Evolutionary conservation across 1,139 yeast species (phyloP).

Genomic region (Sugiyamaella neomexicana): DNA sequence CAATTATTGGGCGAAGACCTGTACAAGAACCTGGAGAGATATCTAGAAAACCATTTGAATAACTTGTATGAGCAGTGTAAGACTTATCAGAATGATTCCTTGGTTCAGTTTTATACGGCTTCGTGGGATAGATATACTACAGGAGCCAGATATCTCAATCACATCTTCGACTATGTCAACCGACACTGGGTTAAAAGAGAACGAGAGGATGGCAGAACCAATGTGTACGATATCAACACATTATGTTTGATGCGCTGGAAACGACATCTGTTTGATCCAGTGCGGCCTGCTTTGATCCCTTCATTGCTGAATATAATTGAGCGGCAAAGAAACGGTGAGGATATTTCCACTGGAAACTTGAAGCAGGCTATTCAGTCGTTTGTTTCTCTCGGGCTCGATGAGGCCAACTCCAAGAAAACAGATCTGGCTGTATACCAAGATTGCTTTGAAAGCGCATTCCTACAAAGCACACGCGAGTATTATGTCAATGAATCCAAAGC

Average conservation of each 20-base stretch:
- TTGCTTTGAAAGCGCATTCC: slow-evolving; percentile 73
- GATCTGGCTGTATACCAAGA: slow-evolving; percentile 79
- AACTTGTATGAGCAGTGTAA: slow-evolving; percentile 40
- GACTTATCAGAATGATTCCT: slow-evolving; percentile 52
- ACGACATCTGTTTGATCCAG: slow-evolving; percentile 69
- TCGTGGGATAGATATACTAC: slow-evolving; percentile 88
- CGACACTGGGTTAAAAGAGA: slow-evolving; percentile 98
- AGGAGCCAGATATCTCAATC: slow-evolving; percentile 90
- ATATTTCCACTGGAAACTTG: slow-evolving; percentile 65
- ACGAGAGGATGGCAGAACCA: slow-evolving; percentile 90
- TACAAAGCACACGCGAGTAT: slow-evolving; percentile 70
- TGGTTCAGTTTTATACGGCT: slow-evolving; percentile 80
- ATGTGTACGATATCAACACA: slow-evolving; percentile 87
- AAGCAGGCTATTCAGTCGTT: slow-evolving; percentile 81
- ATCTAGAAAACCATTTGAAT: slow-evolving; percentile 62
- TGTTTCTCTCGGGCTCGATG: slow-evolving; percentile 52
- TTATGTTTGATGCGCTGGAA: slow-evolving; percentile 88
- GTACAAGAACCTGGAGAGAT: slow-evolving; percentile 67
- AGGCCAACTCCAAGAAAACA: slow-evolving; percentile 72
- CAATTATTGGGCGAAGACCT: slow-evolving; percentile 83
- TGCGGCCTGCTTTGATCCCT: slow-evolving; percentile 57
- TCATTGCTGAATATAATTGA: slow-evolving; percentile 78
- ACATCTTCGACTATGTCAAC: slow-evolving; percentile 93
- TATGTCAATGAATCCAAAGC: slow-evolving; percentile 67
- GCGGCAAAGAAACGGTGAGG: slow-evolving; percentile 76